A percentile compares a stretch with the other conserved stretches of the same genome.
These are phyloP conservation scores for Coemansia sp. DNA, from an alignment of 192 early-diverging fungal genomes.

Conservation along the genomic window DNA sequence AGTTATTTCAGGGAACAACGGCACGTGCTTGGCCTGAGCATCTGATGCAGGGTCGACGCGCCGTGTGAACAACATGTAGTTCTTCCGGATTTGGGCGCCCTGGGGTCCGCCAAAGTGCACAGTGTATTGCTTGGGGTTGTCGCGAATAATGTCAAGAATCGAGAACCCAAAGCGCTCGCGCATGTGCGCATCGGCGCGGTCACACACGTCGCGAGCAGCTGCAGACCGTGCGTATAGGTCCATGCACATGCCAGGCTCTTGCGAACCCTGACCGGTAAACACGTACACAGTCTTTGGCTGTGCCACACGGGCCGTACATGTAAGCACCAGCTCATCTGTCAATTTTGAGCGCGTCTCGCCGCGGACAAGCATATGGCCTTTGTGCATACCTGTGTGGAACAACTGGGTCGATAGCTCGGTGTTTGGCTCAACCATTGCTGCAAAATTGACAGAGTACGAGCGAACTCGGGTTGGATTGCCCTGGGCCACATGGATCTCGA, in stretches of 20 bases:
- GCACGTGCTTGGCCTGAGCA: slow-evolving; percentile 19
- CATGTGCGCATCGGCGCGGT: slow-evolving; percentile 85
- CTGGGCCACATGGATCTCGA: slow-evolving; percentile 84
- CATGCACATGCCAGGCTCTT: slow-evolving; percentile 94
- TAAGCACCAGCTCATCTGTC: slow-evolving; percentile 63
- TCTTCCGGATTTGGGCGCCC: slow-evolving; percentile 75
- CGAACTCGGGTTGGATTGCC: slow-evolving; percentile 79
- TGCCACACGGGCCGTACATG: slow-evolving; percentile 82
- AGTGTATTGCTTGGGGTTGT: slow-evolving; percentile 80
- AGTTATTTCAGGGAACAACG: slow-evolving; percentile 84
- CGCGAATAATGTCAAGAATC: slow-evolving; percentile 85
- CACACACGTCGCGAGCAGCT: slow-evolving; percentile 81
- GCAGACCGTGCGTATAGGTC: slow-evolving; percentile 78
- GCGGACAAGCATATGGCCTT: slow-evolving; percentile 83
- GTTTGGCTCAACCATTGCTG: slow-evolving; percentile 78
- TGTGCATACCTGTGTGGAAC: slow-evolving; percentile 85
- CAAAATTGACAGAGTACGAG: slow-evolving; percentile 70
- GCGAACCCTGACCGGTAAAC: slow-evolving; percentile 96
- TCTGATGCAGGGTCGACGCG: not conserved
- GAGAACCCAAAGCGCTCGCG: slow-evolving; percentile 84
- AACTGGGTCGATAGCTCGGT: slow-evolving; percentile 81
- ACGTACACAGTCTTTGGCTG: slow-evolving; percentile 85
- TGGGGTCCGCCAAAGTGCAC: slow-evolving; percentile 88
- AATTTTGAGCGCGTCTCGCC: slow-evolving; percentile 73
- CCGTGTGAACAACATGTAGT: slow-evolving; percentile 64